Conservation (phyloP, 2,329 filamentous ascomycete species). For the Cladobotryum mycophilum region DNA sequence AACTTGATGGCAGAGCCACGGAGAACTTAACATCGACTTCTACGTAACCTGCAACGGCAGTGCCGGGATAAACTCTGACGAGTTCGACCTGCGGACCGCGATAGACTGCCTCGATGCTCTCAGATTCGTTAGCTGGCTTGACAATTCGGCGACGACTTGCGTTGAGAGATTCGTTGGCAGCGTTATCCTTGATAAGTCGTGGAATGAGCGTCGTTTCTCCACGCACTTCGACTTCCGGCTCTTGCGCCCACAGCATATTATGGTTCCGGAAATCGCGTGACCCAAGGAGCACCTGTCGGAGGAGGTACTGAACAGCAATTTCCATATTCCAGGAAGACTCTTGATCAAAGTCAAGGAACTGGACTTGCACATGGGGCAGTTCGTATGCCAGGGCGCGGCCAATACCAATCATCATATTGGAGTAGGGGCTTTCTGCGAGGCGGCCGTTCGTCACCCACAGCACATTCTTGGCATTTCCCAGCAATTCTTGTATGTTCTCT, state of each 20-base stretch:
- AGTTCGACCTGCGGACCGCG: too few relatives aligned
- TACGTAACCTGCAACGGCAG: not conserved
- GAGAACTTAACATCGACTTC: not conserved
- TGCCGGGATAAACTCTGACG: too few relatives aligned
- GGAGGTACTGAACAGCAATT: not conserved
- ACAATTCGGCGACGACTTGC: not conserved
- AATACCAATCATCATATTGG: slow-evolving; percentile 1
- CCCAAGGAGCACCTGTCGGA: not conserved
- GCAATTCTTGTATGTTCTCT: not conserved
- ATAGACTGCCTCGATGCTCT: not conserved
- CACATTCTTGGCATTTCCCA: not conserved
- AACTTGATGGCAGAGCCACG: not conserved
- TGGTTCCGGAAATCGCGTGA: not conserved
- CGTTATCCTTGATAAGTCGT: not conserved
- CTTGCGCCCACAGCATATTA: not conserved
- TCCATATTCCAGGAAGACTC: not conserved
- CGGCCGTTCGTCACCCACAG: not conserved
- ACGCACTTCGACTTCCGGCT: not conserved
- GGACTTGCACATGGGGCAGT: not conserved
- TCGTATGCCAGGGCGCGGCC: not conserved
- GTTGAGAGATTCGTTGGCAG: not conserved
- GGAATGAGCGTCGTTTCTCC: not conserved
- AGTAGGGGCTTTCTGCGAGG: not conserved
- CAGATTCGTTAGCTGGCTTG: not conserved
- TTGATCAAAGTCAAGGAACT: slow-evolving; percentile 1